Evolutionary conservation across 225 moss, liverwort and hornwort genomes (phyloP).

Genomic region (Neckera pumila): DNA sequence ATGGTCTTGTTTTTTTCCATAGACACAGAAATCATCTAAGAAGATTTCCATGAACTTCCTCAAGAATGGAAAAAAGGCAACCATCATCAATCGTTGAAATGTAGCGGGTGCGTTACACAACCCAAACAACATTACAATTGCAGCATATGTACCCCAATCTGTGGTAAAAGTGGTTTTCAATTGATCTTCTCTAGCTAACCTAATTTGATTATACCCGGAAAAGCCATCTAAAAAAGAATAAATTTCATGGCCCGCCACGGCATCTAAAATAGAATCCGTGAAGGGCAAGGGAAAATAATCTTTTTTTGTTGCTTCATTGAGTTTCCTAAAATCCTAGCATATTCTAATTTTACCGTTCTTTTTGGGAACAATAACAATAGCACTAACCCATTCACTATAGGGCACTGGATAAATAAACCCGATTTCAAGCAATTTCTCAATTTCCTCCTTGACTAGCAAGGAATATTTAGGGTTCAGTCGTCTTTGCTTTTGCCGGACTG

Average conservation of each 20-base stretch:
- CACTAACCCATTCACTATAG: background rate
- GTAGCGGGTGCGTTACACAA: background rate
- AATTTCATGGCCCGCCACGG: background rate
- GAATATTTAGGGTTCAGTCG: background rate
- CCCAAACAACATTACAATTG: background rate
- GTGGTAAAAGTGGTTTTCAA: background rate
- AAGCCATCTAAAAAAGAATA: background rate
- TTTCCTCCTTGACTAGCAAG: background rate
- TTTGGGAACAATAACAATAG: background rate
- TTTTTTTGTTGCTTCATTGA: background rate
- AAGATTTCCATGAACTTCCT: no score
- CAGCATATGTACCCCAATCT: background rate
- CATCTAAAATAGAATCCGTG: background rate
- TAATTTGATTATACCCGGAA: fast-evolving
- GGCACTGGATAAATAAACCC: background rate
- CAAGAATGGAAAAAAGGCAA: background rate
- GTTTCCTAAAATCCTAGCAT: background rate
- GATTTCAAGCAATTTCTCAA: background rate
- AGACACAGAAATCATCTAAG: no score
- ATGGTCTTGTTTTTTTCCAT: background rate
- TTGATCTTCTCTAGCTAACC: fast-evolving
- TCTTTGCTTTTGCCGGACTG: background rate
- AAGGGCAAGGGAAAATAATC: background rate
- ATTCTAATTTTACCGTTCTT: background rate
- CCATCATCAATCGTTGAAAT: background rate